Base-by-base conservation (phyloP, 2,329 filamentous ascomycete genomes). In the Fusarium buxicola region DNA sequence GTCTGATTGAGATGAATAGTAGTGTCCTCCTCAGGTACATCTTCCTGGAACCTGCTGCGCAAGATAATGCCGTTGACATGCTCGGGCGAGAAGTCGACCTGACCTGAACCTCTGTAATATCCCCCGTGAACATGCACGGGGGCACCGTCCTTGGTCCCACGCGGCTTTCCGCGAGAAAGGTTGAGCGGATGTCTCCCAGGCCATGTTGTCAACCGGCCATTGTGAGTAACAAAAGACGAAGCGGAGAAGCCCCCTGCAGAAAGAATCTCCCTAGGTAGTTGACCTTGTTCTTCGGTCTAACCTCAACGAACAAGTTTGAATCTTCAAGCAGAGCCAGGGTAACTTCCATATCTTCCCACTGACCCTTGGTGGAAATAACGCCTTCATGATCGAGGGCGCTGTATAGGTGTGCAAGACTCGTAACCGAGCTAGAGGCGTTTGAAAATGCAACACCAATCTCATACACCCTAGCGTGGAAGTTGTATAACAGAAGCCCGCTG, bases 331-430 rank as follows among this genome's bases (percentile, higher is more conserved):
- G n/a, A 2, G 24, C 18, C 1, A 71, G 49, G 1, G 73, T 34
- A 6, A 77, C 8, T 1, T 80, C 75, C 75, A 83, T 78, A 59
- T 82, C 80, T 1, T 49, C 41, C 80, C 80, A 82, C 4, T 12
- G 7, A 2, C 47, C 5, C n/a, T n/a, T n/a, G n/a, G n/a, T n/a
- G 0, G 34, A 6, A 1, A 77, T 21, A 2, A 76, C 47, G 3
- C 69, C 68, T 48, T 78, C 74, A 10, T 69, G 47, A 2, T 45
- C 38, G 2, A 77, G 46, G 2, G 79, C 78, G 45, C 80, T 77
- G 69, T 82, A 82, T 1, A 83, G 62, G 41, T 84, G 80, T 1
- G 57, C 60, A 1, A 72, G 60, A 41, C 71, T 76, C 8, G 73
- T 60, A 9, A 81, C 69, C 0, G 78, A 77, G 2, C 77, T 76